Evolutionary conservation across 176 grass and related monocot genomes (phyloP).

Genomic region (Oryza glaberrima): DNA sequence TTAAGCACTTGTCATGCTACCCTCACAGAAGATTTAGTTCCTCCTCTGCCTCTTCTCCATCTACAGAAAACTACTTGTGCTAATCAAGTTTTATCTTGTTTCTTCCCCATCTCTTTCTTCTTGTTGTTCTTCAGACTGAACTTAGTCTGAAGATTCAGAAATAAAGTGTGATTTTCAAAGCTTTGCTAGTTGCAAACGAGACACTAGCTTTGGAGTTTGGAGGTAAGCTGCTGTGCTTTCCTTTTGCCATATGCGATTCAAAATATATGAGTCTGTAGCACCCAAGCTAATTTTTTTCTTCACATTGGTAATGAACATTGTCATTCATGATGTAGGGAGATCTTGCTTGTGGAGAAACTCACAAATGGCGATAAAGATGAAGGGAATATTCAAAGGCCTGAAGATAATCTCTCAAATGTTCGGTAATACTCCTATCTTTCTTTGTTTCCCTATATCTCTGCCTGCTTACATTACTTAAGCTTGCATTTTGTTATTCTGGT

Average conservation of each 20-base stretch:
- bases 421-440: constrained; percentile 51
- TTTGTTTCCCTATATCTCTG: background rate
- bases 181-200: background rate
- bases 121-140: constrained; percentile 38
- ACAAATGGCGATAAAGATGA: constrained; percentile 75
- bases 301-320: background rate
- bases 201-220: constrained; percentile 4
- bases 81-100: constrained; percentile 11
- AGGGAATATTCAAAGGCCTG: constrained; percentile 83
- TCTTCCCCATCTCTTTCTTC: background rate
- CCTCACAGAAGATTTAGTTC: constrained; percentile 53
- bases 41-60: constrained; percentile 14
- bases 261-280: background rate
- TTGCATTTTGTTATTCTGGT: background rate
- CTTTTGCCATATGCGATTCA: background rate
- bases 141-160: constrained; percentile 23
- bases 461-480: background rate
- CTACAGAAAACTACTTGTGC: constrained; percentile 28
- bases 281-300: constrained; percentile 7
- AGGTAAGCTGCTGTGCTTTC: constrained; percentile 30
- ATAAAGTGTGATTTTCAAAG: background rate
- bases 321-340: constrained; percentile 43
- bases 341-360: constrained; percentile 1
- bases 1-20: constrained; percentile 43
- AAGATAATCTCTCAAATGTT: constrained; percentile 90